Evolutionary conservation across 345 rosid species (phyloP), one percentile per base, ranked within the genome.

Genomic region (Conringia planisiliqua): DNA sequence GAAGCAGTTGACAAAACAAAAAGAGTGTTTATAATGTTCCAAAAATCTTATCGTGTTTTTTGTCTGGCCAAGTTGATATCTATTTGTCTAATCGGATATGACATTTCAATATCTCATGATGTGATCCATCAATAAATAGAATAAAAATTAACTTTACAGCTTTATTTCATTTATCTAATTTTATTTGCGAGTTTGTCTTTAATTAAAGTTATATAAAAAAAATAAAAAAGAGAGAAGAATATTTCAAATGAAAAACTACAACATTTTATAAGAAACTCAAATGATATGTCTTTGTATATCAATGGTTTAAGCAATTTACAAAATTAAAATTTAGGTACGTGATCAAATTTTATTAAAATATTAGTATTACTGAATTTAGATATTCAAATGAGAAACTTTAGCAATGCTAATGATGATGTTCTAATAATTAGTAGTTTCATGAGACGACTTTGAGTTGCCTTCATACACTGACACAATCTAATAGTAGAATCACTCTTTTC

Each of bases 1-100:
- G 10, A 7, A 46, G 51, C 51, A 55, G 47, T 70, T 70, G 74
- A 70, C 66, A 22, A 32, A 57, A 9, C 20, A 30, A 12, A 9
- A 10, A 3, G 26, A 47, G 27, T 5, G 50, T 52, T 36, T 38
- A 5, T 17, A 10, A 18, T 43, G 46, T 70, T 70, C 36, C 18
- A 1, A 48, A 71, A 7, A 71, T 70, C 68, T 61, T 62, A 72
- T 71, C 62, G 27, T 38, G 33, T 8, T 38, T 62, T 44, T 36
- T 39, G 62, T 18, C 16, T 18, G 40, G 13, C 33, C 33, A 11
- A 30, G 6, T 51, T 62, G 63, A 10, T 63, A 54, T 63, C 36
- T 13, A 52, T 30, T 12, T 14, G 36, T 29, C 44, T 20, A 63
- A 72, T 63, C 43, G 63, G 27, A 63, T 52, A 13, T 11, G 62